Evolutionary conservation across 2,329 filamentous ascomycete genomes (phyloP), one percentile per base, ranked within the genome.

Genomic region (Proliferodiscus dingleyae): DNA sequence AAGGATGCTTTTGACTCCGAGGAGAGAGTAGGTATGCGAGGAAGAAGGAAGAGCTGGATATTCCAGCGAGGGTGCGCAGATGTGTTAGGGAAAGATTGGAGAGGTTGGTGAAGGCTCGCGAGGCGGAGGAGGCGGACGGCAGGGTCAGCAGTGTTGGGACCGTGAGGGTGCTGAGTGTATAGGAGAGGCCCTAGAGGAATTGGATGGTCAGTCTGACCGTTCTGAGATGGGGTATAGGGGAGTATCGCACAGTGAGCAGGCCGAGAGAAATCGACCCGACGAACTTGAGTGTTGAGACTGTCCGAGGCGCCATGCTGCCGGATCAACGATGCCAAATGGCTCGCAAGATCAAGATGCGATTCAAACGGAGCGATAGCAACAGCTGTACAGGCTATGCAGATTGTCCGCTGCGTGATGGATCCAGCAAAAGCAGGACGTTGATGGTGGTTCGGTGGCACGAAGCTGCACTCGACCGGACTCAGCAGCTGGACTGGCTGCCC

Each of bases 221-320:
- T 15, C 22, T 38, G 37, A 37, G 21, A 30, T 22, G 18, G 18
- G 34, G 19, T 41, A 36, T 11, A 15, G 36, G 32, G 54, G 41
- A 45, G 43, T 18, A 38, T 43, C 50, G 73, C 78, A 95, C 89
- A 49, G 89, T 95, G 66, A 95, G 71, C 46, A 96, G 77, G 53
- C 91, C 91, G 47, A 96, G 77, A 59, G 86, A 91, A 56, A 95
- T 80, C 41, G 89, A 94, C 62, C 91, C 91, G 57, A 96, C 85
- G 66, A 96, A 95, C 72, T 97, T 96, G 71, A 87, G 81, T 66
- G 85, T 71, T 45, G 87, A 83, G 62, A 95, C 74, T 62, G 81
- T 80, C 60, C 75, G 81, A 59, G 77, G 80, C 58, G 80, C 74
- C 79, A 89, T 86, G 26, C 36, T 50, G 24, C 11, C 22, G 37